Percentiles rank a stretch among this genome's conserved stretches.
Evolutionary conservation across 768 basidiomycete genomes (phyloP).

Genomic region (Trametes maxima): DNA sequence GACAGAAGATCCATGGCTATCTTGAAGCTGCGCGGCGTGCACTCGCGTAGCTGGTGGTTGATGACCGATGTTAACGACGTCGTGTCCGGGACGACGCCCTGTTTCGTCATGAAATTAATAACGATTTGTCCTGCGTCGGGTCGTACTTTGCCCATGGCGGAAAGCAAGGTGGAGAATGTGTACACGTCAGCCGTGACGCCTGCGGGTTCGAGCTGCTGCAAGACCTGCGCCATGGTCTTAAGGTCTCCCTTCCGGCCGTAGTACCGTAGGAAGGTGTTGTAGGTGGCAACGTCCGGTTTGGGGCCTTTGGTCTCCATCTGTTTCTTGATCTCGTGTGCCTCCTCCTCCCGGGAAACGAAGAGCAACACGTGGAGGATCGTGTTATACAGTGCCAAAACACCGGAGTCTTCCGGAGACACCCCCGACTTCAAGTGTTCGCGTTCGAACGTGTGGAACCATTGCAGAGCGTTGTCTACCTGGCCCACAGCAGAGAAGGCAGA

Average conservation of each 20-base stretch:
- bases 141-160: conserved; percentile 69
- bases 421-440: conserved; percentile 30
- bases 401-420: not conserved
- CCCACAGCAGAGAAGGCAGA: conserved; percentile 57
- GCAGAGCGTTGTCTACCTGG: conserved; percentile 52
- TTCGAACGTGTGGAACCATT: conserved; percentile 54
- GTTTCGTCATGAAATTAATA: conserved; percentile 72
- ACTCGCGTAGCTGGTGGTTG: conserved; percentile 64
- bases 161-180: conserved; percentile 86
- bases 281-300: conserved; percentile 69
- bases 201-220: conserved; percentile 58
- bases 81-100: conserved; percentile 72
- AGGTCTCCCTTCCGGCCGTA: conserved; percentile 67
- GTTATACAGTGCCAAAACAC: conserved; percentile 59
- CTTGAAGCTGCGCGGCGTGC: conserved; percentile 52
- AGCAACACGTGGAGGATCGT: conserved; percentile 75
- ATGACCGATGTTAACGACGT: conserved; percentile 83
- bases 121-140: conserved; percentile 67
- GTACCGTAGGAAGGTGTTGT: conserved; percentile 79
- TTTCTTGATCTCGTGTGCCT: conserved; percentile 43
- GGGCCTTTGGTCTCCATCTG: conserved; percentile 52
- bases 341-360: conserved; percentile 31
- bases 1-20: conserved; percentile 71
- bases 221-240: conserved; percentile 54
- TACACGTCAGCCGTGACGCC: conserved; percentile 73